Evolutionary conservation across 1,284 basidiomycete genomes (phyloP).

Genomic region (Puccinia horiana): DNA sequence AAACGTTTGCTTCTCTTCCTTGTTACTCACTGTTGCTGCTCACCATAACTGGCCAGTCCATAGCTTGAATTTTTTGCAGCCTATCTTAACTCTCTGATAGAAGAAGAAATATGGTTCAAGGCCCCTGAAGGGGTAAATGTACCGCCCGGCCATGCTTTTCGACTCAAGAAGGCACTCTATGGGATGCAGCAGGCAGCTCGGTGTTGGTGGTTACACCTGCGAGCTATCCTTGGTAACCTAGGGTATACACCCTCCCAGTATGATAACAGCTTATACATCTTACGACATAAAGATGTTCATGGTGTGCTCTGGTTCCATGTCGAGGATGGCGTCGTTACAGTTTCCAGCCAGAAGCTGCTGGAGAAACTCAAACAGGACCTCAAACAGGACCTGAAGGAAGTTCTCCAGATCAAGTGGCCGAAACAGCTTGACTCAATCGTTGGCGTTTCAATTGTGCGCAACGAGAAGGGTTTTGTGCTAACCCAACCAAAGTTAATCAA

Average conservation of each 20-base stretch:
- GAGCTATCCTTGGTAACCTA: not conserved
- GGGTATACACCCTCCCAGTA: not conserved
- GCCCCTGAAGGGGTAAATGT: not conserved
- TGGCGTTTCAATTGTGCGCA: not conserved
- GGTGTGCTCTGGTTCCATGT: conserved; percentile 30
- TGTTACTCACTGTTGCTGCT: not conserved
- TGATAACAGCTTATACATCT: not conserved
- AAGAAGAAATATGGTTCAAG: conserved; percentile 11
- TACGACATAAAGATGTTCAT: not conserved
- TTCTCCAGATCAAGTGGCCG: not conserved
- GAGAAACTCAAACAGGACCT: not conserved
- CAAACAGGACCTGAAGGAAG: not conserved
- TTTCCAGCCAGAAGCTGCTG: not conserved
- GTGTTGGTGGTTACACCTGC: conserved; percentile 25
- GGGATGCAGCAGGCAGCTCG: not conserved
- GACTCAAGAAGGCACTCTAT: conserved; percentile 20
- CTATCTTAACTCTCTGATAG: conserved; percentile 16
- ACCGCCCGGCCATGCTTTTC: not conserved
- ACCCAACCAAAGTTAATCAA: not conserved
- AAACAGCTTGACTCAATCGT: not conserved
- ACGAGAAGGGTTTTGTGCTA: not conserved
- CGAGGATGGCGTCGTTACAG: conserved; percentile 14
- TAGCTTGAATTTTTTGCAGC: conserved; percentile 26
- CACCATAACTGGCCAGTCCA: conserved; percentile 6
- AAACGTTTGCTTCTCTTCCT: conserved; percentile 7